Evolutionary conservation across 2,329 filamentous ascomycete species (phyloP).

Genomic region (Thelonectria discophora): DNA sequence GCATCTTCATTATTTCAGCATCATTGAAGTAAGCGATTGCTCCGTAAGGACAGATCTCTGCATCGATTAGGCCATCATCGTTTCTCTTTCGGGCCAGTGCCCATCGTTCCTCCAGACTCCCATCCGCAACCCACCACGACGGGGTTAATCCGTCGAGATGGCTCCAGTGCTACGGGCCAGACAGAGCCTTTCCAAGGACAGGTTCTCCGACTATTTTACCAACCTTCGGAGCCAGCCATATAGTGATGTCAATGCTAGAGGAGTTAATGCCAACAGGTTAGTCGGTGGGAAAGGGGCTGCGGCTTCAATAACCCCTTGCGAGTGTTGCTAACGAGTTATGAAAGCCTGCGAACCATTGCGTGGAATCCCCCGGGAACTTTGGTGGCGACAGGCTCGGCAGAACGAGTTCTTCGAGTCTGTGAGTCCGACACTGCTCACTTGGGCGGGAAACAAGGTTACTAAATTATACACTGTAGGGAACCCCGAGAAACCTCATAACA

Average conservation of each 20-base stretch:
- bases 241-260: slow-evolving; percentile 66
- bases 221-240: slow-evolving; percentile 77
- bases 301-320: slow-evolving; percentile 3
- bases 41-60: neutral
- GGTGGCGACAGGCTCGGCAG: slow-evolving; percentile 81
- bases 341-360: slow-evolving; percentile 78
- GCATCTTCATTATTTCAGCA: slow-evolving; percentile 19
- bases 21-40: neutral
- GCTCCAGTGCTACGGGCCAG: slow-evolving; percentile 55
- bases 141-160: slow-evolving; percentile 42
- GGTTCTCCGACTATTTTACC: slow-evolving; percentile 73
- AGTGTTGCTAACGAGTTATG: slow-evolving; percentile 24
- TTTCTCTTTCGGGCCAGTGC: neutral
- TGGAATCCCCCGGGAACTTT: slow-evolving; percentile 89
- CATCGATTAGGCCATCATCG: neutral
- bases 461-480: slow-evolving; percentile 63
- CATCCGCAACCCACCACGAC: neutral
- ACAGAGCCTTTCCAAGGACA: slow-evolving; percentile 72
- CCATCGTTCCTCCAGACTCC: neutral
- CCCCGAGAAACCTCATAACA: slow-evolving; percentile 76
- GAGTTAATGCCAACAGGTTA: slow-evolving; percentile 65
- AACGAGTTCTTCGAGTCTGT: slow-evolving; percentile 79
- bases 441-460: slow-evolving; percentile 2
- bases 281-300: slow-evolving; percentile 40
- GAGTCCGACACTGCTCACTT: slow-evolving; percentile 42